Evolutionary conservation across 495 filamentous ascomycete species (phyloP), one percentile per base, ranked within the genome.

Genomic region (Aspergillus hancockii): DNA sequence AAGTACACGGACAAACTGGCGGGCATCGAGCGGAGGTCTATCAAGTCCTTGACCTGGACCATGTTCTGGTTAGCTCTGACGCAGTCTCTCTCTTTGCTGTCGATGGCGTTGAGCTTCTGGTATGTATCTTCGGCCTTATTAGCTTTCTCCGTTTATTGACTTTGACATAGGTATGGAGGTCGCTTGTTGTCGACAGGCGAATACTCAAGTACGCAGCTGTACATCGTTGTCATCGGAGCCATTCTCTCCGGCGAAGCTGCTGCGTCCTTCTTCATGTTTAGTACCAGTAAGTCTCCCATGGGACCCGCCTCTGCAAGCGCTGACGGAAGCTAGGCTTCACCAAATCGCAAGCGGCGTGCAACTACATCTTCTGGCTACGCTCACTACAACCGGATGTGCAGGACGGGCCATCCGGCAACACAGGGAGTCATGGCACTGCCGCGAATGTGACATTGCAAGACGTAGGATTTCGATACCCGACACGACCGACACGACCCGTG

Each of bases 221-320:
- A 81, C 59, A 67, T 83, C 19, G 65, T 81, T 16, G 83, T 82
- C 46, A 79, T 81, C 55, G 75, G 67, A 6, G 71, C 87, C 40
- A 67, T 88, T 8, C 79, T 83, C 55, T 75, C 69, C 0, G 78
- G 72, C 7, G 75, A 83, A 54, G 68, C 71, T 1, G 75, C 80
- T 1, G 72, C 71, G 10, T 70, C 77, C 23, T 71, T 84, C 55
- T 81, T 84, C 32, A 64, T 47, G 64, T 12, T 82, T 72, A 59
- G 70, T 77, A 13, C 62, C 63, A 46, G 73, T 47, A 23, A 22
- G 43, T 47, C 8, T 23, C 18, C 10, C 40, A 43, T 19, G 4
- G 14, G 16, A 43, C 8, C 19, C 16, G 14, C 19, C 3, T 21
- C 41, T 18, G 4, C 6, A 8, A 6, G 3, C 13, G 16, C 38